Base-by-base conservation (phyloP, 2,329 filamentous ascomycete species). In the Ophiocordyceps camponoti-floridani region DNA sequence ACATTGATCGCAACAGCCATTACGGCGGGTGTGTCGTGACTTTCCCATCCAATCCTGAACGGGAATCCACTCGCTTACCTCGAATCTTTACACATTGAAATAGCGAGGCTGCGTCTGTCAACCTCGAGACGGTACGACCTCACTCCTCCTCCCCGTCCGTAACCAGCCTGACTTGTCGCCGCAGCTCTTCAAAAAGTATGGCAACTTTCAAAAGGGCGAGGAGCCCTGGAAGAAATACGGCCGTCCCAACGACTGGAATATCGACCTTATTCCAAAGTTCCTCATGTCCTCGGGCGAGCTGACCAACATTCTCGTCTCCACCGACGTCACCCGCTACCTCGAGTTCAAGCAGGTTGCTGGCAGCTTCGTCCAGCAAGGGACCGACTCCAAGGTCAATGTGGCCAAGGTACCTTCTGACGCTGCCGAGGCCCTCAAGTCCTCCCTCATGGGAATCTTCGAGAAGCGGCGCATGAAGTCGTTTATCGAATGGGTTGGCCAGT, bases 151-250 rank as follows among this genome's bases (percentile, higher is more conserved):
- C 31, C 45, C 19, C 18, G 26, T 12, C 23, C 35, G 45, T 43
- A 47, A 40, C 43, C 50, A 44, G 52, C 48, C 50, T 44, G 53
- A 42, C 42, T 19, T 26, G 9, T 23, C 6, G 18, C 40, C 23
- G 9, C 18, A 93, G 86, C 83, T 98, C 56, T 96, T 94, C 77
- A 94, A 91, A 72, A 93, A 88, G 65, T 93, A 94, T 64, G 84
- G 85, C 62, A 91, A 91, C 71, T 84, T 78, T 61, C 62, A 68
- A 48, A 62, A 73, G 49, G 84, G 83, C 54, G 81, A 87, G 59
- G 84, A 95, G 72, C 88, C 89, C 53, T 96, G 91, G 91, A 89
- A 93, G 73, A 88, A 94, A 67, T 96, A 95, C 64, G 89, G 89
- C 56, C 83, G 91, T 48, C 72, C 80, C 62, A 95, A 95, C 68